Conservation (phyloP, 768 basidiomycete species). For the Suillus weaverae region DNA sequence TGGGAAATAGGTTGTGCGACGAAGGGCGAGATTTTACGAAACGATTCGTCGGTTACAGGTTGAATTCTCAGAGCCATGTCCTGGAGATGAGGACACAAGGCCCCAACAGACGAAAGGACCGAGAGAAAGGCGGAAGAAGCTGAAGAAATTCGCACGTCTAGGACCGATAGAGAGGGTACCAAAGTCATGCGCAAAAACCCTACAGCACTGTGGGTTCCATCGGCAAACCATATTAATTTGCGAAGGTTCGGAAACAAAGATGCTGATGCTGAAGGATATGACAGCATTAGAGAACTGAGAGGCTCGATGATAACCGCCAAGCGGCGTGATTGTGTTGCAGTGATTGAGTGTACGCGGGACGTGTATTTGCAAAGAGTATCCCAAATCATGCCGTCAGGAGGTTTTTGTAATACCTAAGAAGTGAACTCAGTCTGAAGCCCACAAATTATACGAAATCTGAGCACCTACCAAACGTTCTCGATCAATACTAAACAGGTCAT, state of each 20-base stretch:
- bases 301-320: not conserved
- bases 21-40: not conserved
- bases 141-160: not conserved
- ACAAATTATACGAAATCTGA: not conserved
- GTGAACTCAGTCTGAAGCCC: not conserved
- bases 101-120: not conserved
- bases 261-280: conserved; percentile 12
- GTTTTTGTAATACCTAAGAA: not conserved
- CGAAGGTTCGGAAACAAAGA: conserved; percentile 26
- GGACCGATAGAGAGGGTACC: conserved; percentile 16
- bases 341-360: conserved; percentile 18
- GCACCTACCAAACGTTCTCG: not conserved
- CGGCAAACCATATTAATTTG: conserved; percentile 23
- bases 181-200: conserved; percentile 26
- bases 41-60: not conserved
- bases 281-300: conserved; percentile 13
- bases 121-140: not conserved
- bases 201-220: conserved; percentile 18
- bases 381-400: conserved; percentile 16
- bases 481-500: not conserved
- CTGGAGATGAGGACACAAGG: not conserved
- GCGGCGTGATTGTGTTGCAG: conserved; percentile 3
- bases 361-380: conserved; percentile 18
- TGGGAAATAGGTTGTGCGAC: not conserved
- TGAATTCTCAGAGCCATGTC: not conserved